Base-by-base conservation (phyloP, 2,329 filamentous ascomycete species). In the Pseudogymnoascus sp. region DNA sequence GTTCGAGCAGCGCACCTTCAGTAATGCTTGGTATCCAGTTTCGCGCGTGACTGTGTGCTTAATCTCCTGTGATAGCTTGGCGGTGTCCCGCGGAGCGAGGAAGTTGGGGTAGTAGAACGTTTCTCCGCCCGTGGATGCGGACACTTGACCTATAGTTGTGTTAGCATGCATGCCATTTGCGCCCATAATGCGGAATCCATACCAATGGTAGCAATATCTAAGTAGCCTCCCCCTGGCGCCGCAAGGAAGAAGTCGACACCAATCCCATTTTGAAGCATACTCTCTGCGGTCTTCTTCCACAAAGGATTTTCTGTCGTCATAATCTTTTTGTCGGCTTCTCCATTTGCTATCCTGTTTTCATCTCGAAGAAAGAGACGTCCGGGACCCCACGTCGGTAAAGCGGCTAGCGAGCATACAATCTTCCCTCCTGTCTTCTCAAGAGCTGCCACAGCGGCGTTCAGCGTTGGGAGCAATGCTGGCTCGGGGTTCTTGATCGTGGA, bases 1-100 rank as follows among this genome's bases (percentile, higher is more conserved):
- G 71, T 96, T 99, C 16, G 93, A 97, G 78, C 95, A 99, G 66
- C 95, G 89, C 64, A 99, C 93, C 80, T 99, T 99, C 91, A 99
- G 96, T 69, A 99, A 80, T 18, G 92, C 92, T 76, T 97, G 93
- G 78, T 91, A 97, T 21, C 95, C 95, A 57, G 93, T 96, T 75
- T 97, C 93, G 67, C 95, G 84, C 2, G 87, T 92, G 31, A 97
- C 86, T 0, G 90, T 86, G 72, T 97, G 93, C 68, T 87, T 85
- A 67, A 99, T 86, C 77, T 99, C 95, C 59, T 88, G 84, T 2
- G 88, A 88, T 40, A 99, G 78, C 77, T 93, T 96, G 63, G 90
- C 81, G 47, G 88, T 86, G 75, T 99, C 95, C 39, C 95, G 86
- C 6, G 90, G 90, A 6, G 89, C 86, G 65, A 96, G 87, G 78